Evolutionary conservation across 768 basidiomycete species (phyloP).

Genomic region (Termitomyces sp.): DNA sequence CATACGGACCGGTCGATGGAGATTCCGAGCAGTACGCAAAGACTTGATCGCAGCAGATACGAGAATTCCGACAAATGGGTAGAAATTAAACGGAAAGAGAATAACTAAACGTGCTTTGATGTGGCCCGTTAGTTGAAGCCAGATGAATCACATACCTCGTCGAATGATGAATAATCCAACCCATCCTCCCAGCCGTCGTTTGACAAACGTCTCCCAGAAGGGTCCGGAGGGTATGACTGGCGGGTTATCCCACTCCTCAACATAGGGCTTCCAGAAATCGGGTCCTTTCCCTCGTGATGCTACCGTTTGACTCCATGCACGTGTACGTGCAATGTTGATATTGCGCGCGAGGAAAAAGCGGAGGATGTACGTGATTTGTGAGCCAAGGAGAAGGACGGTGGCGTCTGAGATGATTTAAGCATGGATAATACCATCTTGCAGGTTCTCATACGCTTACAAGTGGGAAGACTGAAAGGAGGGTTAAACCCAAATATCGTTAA

Average conservation of each 20-base stretch:
- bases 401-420: slow-evolving; percentile 45
- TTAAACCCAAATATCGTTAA: slow-evolving; percentile 61
- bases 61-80: slow-evolving; percentile 63
- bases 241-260: slow-evolving; percentile 75
- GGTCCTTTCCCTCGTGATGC: slow-evolving; percentile 74
- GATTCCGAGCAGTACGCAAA: slow-evolving; percentile 56
- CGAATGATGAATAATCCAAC: slow-evolving; percentile 38
- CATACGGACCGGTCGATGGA: slow-evolving; percentile 58
- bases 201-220: slow-evolving; percentile 21
- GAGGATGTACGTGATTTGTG: slow-evolving; percentile 71
- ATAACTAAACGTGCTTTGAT: slow-evolving; percentile 32
- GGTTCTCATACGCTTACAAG: slow-evolving; percentile 37
- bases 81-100: slow-evolving; percentile 56
- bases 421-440: neutral
- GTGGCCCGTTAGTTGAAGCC: neutral
- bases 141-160: slow-evolving; percentile 28
- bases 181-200: slow-evolving; percentile 31
- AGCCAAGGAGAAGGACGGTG: slow-evolving; percentile 63
- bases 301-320: slow-evolving; percentile 81
- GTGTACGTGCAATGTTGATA: slow-evolving; percentile 70
- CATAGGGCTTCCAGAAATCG: slow-evolving; percentile 81
- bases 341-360: slow-evolving; percentile 82
- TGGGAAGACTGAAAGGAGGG: slow-evolving; percentile 63
- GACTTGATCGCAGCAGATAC: slow-evolving; percentile 62
- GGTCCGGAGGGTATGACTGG: slow-evolving; percentile 30